These are phyloP conservation scores for Linaria vulgaris DNA, from an alignment of 257 asterid species.

Conservation along the genomic window DNA sequence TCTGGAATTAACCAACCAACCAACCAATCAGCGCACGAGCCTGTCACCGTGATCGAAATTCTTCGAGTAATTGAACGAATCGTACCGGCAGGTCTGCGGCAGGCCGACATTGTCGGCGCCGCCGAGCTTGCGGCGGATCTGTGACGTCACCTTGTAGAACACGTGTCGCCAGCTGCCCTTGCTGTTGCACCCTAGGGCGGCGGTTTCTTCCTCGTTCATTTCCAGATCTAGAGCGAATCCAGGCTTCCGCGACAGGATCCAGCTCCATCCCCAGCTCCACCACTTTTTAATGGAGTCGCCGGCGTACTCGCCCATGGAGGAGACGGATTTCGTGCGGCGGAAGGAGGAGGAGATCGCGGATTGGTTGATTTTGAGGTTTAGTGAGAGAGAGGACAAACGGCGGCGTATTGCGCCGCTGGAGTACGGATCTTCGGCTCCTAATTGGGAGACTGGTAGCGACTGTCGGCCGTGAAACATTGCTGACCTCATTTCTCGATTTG, in stretches of 20 bases:
- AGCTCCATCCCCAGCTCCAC: conserved; percentile 84
- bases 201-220: conserved; percentile 73
- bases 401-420: conserved; percentile 43
- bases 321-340: conserved; percentile 67
- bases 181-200: conserved; percentile 60
- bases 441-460: conserved; percentile 56
- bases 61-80: conserved; percentile 43
- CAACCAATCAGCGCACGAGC: not conserved
- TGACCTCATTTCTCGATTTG: conserved; percentile 41
- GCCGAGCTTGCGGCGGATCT: conserved; percentile 58
- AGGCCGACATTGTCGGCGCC: conserved; percentile 57
- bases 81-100: conserved; percentile 72
- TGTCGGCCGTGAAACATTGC: conserved; percentile 53
- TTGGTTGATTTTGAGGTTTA: conserved; percentile 52
- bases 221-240: conserved; percentile 79
- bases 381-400: conserved; percentile 58
- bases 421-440: conserved; percentile 23
- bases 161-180: conserved; percentile 86
- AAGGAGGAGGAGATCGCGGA: conserved; percentile 30
- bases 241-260: conserved; percentile 77
- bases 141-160: conserved; percentile 59
- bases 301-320: conserved; percentile 46
- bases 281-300: conserved; percentile 60
- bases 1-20: not conserved
- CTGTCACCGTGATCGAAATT: conserved; percentile 47